Base-by-base conservation (phyloP, 257 asterid species). In the Cynanchum wilfordii region DNA sequence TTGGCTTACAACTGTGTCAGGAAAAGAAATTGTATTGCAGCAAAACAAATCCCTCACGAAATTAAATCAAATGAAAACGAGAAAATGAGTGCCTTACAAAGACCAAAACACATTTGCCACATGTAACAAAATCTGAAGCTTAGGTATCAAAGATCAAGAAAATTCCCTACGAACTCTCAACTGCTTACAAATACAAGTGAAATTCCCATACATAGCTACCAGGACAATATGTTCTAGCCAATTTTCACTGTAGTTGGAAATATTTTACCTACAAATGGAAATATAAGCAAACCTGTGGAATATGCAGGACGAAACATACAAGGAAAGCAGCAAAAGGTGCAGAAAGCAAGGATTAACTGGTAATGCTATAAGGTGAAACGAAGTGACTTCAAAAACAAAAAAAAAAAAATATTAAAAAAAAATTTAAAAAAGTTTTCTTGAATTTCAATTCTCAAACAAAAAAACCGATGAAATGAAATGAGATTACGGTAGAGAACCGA, bases 31-130 rank as follows among this genome's bases (percentile, higher is more conserved):
- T 51, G 64, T 68, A 42, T 70, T 81, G 25, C 74, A 70, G 66
- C 77, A 62, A 38, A 68, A 72, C 73, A 30, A 84, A 54, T 59
- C 79, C 89, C 81, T 84, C 57, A 73, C 33, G 42, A 30, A 9
- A 20, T 38, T 15, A 17, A 29, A 77, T 63, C 68, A 63, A 63
- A 33, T 4, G 38, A 63, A 45, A 20, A 25, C 40, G 12, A 7
- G 40, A 29, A 13, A 2, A 12, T 6, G 16, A 27, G 1, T 12
- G 9, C 4, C n/a, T 16, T 36, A 5, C 16, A 19, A 7, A 33
- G 22, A 7, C 4, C 24, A 51, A 54, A 50, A 17, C 22, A 38
- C 42, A 6, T 20, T 29, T 60, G 67, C 12, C 7, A 29, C n/a
- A 29, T 60, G 42, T 60, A 60, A n/a, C 17, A 57, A 25, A 57